Evolutionary conservation across 768 basidiomycete genomes (phyloP).

Genomic region (Lentinula detonsa): DNA sequence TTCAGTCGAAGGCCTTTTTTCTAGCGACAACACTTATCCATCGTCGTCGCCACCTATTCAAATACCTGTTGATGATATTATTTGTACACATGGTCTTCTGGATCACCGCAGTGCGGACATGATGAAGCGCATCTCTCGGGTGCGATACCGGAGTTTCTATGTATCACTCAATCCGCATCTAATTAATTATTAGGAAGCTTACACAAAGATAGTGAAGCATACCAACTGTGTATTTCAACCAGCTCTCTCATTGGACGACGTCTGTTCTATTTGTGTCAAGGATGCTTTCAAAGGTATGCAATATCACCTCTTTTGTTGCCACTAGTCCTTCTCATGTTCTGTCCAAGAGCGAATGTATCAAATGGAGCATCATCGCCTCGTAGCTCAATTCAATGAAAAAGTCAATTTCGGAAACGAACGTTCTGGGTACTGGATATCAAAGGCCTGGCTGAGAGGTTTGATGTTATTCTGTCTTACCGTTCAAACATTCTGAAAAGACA

Average conservation of each 20-base stretch:
- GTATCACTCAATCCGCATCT: not conserved
- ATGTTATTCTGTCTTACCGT: not conserved
- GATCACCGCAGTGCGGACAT: constrained; percentile 52
- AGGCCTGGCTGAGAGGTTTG: constrained; percentile 70
- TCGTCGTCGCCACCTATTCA: not conserved
- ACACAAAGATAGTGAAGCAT: constrained; percentile 32
- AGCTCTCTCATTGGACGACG: constrained; percentile 37
- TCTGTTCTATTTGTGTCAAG: constrained; percentile 58
- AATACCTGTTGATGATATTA: constrained; percentile 38
- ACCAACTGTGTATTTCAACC: constrained; percentile 47
- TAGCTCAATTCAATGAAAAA: constrained; percentile 52
- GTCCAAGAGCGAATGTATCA: constrained; percentile 61
- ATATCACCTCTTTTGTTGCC: not conserved
- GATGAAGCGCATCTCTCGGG: constrained; percentile 61
- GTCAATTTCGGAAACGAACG: constrained; percentile 24
- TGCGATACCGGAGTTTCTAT: not conserved
- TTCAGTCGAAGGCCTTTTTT: constrained; percentile 22
- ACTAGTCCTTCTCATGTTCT: not conserved
- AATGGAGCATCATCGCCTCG: constrained; percentile 58
- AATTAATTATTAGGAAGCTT: constrained; percentile 30
- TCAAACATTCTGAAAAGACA: not conserved
- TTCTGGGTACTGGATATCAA: constrained; percentile 68
- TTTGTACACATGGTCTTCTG: constrained; percentile 57
- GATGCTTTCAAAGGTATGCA: constrained; percentile 48
- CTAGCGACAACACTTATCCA: constrained; percentile 5